Evolutionary conservation across 176 grass and related monocot genomes (phyloP).

Genomic region (Hsuehochloa calcarea): DNA sequence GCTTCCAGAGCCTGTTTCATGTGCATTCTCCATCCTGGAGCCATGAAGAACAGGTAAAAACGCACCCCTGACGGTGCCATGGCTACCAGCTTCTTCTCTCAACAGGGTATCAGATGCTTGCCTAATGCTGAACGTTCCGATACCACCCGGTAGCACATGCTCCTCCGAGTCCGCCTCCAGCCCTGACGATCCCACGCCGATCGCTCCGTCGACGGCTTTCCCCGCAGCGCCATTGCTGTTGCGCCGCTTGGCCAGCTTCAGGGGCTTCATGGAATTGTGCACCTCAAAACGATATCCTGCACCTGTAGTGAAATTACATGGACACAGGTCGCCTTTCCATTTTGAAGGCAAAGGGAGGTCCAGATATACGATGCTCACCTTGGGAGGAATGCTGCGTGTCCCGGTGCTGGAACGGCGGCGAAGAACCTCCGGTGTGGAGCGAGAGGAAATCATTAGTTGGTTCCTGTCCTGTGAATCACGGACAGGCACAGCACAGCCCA

Average conservation of each 20-base stretch:
- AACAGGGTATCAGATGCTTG: conserved; percentile 23
- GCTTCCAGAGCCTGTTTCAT: conserved; percentile 4
- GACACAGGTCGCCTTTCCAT: too few species aligned
- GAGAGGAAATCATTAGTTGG: conserved; percentile 77
- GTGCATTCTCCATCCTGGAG: conserved; percentile 2
- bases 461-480: conserved; percentile 61
- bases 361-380: conserved; percentile 34
- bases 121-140: conserved; percentile 81
- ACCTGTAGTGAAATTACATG: neutral
- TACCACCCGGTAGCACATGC: conserved; percentile 62
- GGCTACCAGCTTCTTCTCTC: neutral
- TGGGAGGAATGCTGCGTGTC: conserved; percentile 35
- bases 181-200: neutral
- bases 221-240: neutral
- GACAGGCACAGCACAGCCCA: neutral
- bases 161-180: conserved; percentile 27
- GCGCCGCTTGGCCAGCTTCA: conserved; percentile 34
- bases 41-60: conserved; percentile 2
- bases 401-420: conserved; percentile 42
- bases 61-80: neutral
- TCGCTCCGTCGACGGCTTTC: neutral
- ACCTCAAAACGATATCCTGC: conserved; percentile 45
- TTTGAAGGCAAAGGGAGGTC: neutral
- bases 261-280: conserved; percentile 41
- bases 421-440: conserved; percentile 65